phyloP scores from a whole-genome alignment of 352 stramenopile species.

The Saprolegnia diclina region DNA sequence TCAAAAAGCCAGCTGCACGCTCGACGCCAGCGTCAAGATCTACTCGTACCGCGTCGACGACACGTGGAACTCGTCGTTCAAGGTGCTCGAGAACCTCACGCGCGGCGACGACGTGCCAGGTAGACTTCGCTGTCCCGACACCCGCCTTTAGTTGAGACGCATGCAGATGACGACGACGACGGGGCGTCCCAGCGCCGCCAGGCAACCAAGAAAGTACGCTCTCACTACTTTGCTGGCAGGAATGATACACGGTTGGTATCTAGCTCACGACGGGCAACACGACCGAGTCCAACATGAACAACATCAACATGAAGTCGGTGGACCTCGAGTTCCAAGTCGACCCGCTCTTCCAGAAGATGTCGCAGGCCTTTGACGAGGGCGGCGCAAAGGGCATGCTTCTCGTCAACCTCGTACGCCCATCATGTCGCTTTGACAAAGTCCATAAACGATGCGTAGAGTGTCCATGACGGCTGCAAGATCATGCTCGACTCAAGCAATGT shows the following conservation, averaged over 20 bases:
- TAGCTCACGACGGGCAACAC: slow-evolving; percentile 45
- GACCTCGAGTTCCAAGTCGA: slow-evolving; percentile 86
- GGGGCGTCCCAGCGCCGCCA: slow-evolving; percentile 22
- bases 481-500: slow-evolving; percentile 75
- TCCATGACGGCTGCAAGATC: slow-evolving; percentile 86
- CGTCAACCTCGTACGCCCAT: slow-evolving; percentile 61
- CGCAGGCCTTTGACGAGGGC: slow-evolving; percentile 87
- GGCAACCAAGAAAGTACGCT: slow-evolving; percentile 27
- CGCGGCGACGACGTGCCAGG: slow-evolving; percentile 42
- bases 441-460: slow-evolving; percentile 35
- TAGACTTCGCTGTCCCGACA: background rate
- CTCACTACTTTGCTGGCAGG: background rate
- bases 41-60: slow-evolving; percentile 98
- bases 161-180: slow-evolving; percentile 31
- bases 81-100: slow-evolving; percentile 97
- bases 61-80: slow-evolving; percentile 95
- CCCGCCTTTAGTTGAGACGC: slow-evolving; percentile 29
- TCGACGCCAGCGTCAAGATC: slow-evolving; percentile 99
- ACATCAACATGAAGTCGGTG: slow-evolving; percentile 82
- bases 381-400: slow-evolving; percentile 89
- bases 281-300: slow-evolving; percentile 84
- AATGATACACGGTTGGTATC: background rate
- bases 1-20: slow-evolving; percentile 95
- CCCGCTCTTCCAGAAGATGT: slow-evolving; percentile 91
- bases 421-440: background rate